Evolutionary conservation across 2,329 filamentous ascomycete genomes (phyloP), one percentile per base, ranked within the genome.

Genomic region (Colletotrichum kahawae): DNA sequence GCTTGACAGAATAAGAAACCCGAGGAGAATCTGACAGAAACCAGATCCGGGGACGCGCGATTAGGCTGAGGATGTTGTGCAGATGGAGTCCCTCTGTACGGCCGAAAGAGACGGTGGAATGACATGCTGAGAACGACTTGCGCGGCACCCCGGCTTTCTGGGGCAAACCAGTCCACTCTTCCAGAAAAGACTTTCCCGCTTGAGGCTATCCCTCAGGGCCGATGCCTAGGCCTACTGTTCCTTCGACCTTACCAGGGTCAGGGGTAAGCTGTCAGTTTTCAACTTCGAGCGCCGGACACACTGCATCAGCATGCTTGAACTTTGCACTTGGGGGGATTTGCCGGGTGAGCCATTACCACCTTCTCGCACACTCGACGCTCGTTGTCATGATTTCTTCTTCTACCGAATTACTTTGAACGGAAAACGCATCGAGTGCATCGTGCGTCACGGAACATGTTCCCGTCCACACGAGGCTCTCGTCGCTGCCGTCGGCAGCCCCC

Each of bases 21-120:
- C 34, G n/a, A 70, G n/a, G 51, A 27, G n/a, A 63, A 63, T 62
- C 54, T 63, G 57, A 56, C 65, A 60, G 67, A 62, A 51, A 38
- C 34, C 24, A 70, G 57, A 67, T 63, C 57, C 63, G 48, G 69
- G 64, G 57, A 62, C 57, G 56, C 36, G 31, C 38, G 65, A 66
- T 56, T 68, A 63, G 63, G 57, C 62, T 62, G 63, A 51, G 57
- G 63, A 72, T 75, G 69, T 75, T 72, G 73, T 75, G 70, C 73
- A 75, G 73, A 72, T 68, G 69, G 43, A 51, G 33, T 31, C 18
- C 57, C 54, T 67, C 63, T 72, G 43, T 59, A 54, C 65, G 54
- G 54, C 36, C 67, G 34, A 67, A n/a, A 43, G 31, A 27, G 38
- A 48, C 43, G 24, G 29, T 38, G 57, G 56, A 38, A 67, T 60